Conservation (phyloP, 2,329 filamentous ascomycete genomes). For the Xenoacremonium recifei region DNA sequence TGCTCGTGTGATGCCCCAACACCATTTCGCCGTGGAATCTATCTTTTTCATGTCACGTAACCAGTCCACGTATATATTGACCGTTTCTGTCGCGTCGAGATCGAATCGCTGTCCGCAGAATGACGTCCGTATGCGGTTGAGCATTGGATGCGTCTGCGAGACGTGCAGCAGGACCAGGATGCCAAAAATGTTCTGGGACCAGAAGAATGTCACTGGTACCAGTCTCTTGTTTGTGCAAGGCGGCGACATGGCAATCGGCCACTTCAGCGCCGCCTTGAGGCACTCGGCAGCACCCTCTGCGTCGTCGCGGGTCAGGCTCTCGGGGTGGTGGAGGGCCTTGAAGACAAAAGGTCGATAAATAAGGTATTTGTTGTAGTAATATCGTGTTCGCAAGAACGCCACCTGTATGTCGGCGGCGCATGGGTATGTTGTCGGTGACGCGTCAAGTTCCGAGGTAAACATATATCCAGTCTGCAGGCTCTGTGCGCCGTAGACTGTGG, state of each 20-base stretch:
- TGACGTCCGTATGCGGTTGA: slow-evolving; percentile 48
- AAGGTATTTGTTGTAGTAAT: slow-evolving; percentile 58
- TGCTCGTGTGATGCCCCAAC: slow-evolving; percentile 49
- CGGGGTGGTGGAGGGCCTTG: slow-evolving; percentile 58
- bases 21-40: slow-evolving; percentile 55
- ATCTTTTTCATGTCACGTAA: slow-evolving; percentile 54
- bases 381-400: slow-evolving; percentile 55
- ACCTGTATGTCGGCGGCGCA: slow-evolving; percentile 56
- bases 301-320: slow-evolving; percentile 53
- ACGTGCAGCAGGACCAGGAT: slow-evolving; percentile 57
- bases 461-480: slow-evolving; percentile 17
- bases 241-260: slow-evolving; percentile 59
- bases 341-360: slow-evolving; percentile 58
- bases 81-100: slow-evolving; percentile 47
- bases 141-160: slow-evolving; percentile 48
- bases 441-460: slow-evolving; percentile 23
- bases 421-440: slow-evolving; percentile 37
- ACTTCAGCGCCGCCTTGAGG: slow-evolving; percentile 55
- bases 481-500: slow-evolving; percentile 17
- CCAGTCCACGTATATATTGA: slow-evolving; percentile 57
- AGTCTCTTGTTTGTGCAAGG: slow-evolving; percentile 57
- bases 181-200: slow-evolving; percentile 60
- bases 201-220: slow-evolving; percentile 58
- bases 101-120: slow-evolving; percentile 50
- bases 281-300: slow-evolving; percentile 54